These are phyloP conservation scores for Perilla frutescens DNA, from an alignment of 257 asterid species.

Conservation along the genomic window DNA sequence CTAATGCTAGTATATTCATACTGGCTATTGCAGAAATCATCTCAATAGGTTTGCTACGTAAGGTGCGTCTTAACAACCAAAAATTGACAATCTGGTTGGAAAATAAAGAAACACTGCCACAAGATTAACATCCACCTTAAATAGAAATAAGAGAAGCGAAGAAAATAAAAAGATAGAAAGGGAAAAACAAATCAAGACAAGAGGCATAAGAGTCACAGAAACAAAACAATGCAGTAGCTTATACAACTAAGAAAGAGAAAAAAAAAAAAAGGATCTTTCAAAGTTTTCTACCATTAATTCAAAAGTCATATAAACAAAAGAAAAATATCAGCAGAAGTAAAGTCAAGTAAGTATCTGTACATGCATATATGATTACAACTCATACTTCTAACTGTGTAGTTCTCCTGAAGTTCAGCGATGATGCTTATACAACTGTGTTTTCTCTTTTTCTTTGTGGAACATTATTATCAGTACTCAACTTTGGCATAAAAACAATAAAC, in stretches of 20 bases:
- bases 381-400: background rate
- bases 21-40: background rate
- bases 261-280: too few species aligned
- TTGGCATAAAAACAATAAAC: too few species aligned
- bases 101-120: background rate
- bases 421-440: too few species aligned
- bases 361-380: background rate
- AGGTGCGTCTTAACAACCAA: background rate
- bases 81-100: background rate
- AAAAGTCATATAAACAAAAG: too few species aligned
- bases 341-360: background rate
- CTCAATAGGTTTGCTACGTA: background rate
- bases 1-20: slow-evolving; percentile 7
- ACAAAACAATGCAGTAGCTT: background rate
- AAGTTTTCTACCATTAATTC: too few species aligned
- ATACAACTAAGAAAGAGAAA: too few species aligned
- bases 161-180: background rate
- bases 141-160: background rate
- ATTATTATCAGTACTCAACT: too few species aligned
- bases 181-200: background rate
- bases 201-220: background rate
- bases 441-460: too few species aligned
- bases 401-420: background rate
- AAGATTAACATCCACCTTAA: slow-evolving; percentile 5
- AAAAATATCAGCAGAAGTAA: background rate